A percentile compares a stretch with the other conserved stretches of the same genome.
These are phyloP conservation scores for Arachnomyces sp. DNA, from an alignment of 2,329 filamentous ascomycete genomes.

Conservation along the genomic window DNA sequence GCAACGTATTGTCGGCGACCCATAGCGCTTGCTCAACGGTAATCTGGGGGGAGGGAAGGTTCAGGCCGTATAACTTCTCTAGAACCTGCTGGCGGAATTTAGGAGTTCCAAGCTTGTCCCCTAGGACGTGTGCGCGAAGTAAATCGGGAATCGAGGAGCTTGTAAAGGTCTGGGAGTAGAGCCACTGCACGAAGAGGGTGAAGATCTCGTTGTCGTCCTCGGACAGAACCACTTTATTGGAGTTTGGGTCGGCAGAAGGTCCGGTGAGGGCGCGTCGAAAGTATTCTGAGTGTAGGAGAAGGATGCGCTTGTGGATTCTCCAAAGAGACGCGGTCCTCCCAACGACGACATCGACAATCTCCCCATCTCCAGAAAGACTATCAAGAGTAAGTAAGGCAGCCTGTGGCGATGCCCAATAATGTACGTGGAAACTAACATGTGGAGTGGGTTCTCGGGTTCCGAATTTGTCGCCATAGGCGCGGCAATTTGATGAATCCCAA, in stretches of 20 bases:
- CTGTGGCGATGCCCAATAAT: not conserved
- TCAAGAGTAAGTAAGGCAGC: not conserved
- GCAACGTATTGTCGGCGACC: conserved; percentile 6
- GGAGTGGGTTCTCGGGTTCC: conserved; percentile 4
- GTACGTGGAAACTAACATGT: conserved; percentile 2
- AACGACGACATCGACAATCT: conserved; percentile 9
- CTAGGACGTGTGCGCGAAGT: conserved; percentile 6
- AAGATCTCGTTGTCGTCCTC: conserved; percentile 7
- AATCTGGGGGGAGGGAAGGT: not conserved
- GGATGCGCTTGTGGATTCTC: conserved; percentile 7
- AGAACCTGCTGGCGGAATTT: conserved; percentile 3
- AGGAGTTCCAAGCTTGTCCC: conserved; percentile 5
- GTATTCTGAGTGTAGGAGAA: conserved; percentile 4
- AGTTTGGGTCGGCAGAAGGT: conserved; percentile 5
- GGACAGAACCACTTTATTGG: conserved; percentile 6
- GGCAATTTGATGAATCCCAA: not conserved
- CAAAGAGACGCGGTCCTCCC: conserved; percentile 3
- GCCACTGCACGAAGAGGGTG: conserved; percentile 10
- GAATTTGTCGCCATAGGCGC: not conserved
- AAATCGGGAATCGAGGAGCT: conserved; percentile 1
- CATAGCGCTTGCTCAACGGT: conserved; percentile 6
- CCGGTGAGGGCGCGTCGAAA: conserved; percentile 3
- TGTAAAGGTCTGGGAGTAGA: conserved; percentile 7
- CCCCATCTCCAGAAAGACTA: conserved; percentile 5
- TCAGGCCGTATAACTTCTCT: conserved; percentile 5